Evolutionary conservation across 177 flowering plant genomes (phyloP).

Genomic region (Vitis hybrid): DNA sequence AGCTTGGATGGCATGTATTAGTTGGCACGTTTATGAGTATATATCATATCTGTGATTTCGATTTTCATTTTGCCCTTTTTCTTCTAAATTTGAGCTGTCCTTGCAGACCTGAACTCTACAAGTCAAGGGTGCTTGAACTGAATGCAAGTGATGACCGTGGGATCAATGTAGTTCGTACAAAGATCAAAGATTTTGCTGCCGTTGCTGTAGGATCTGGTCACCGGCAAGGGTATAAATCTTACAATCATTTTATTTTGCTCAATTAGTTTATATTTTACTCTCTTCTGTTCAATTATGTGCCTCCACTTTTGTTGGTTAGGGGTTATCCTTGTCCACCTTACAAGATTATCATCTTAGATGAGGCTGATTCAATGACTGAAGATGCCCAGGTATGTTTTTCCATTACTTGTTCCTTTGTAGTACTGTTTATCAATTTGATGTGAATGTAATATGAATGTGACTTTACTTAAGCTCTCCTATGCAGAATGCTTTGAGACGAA

Average conservation of each 20-base stretch:
- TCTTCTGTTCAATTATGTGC: not conserved
- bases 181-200: conserved; percentile 94
- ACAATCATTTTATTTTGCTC: not conserved
- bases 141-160: conserved; percentile 99
- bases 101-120: conserved; percentile 90
- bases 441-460: not conserved
- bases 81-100: not conserved
- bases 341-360: conserved; percentile 92
- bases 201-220: conserved; percentile 82
- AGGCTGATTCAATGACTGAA: conserved; percentile 99
- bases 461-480: conserved; percentile 1
- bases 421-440: not conserved
- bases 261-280: not conserved
- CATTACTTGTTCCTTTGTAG: not conserved
- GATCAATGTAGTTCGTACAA: conserved; percentile 93
- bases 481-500: conserved; percentile 93
- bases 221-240: conserved; percentile 54
- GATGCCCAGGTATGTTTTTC: conserved; percentile 84
- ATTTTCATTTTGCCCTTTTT: not conserved
- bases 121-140: conserved; percentile 90
- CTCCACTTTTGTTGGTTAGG: conserved; percentile 25
- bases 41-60: not conserved
- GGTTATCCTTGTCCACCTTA: conserved; percentile 91
- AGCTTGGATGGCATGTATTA: too few species aligned
- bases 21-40: too few species aligned